Evolutionary conservation across 2,329 filamentous ascomycete species (phyloP), one percentile per base, ranked within the genome.

Genomic region (Corynespora cassiicola): DNA sequence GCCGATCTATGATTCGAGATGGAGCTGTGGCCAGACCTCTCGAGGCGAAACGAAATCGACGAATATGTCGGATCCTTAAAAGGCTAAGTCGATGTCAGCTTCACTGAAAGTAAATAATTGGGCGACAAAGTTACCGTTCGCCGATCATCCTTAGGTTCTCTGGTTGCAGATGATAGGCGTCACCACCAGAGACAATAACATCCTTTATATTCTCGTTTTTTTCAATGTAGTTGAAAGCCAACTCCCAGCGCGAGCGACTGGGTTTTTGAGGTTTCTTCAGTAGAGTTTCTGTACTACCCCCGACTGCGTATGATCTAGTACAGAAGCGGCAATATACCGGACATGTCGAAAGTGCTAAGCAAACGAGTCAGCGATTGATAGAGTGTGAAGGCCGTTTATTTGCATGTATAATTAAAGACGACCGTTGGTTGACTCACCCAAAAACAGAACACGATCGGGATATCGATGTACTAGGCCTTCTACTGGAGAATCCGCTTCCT

Each of bases 291-390:
- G 78, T 82, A 41, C 77, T 61, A 10, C 64, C 70, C 1, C 80
- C 80, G 3, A 83, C 73, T 0, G 73, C 72, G 45, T 80, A 79
- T 0, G 77, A 77, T 3, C 80, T 75, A 3, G 80, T 83, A 61
- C 80, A 83, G 54, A 73, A 82, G 39, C 71, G 66, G 60, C 80
- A 83, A 55, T 82, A 81, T 0, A 79, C 76, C 0, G 79, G 79
- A 50, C 80, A 84, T 10, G 79, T 72, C 6, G 30, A 21, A 14
- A 7, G 20, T 21, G 17, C 30, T 32, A 21, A 32, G n/a, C n/a
- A n/a, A n/a, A n/a, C n/a, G n/a, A n/a, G n/a, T n/a, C n/a, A n/a
- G n/a, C n/a, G n/a, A n/a, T n/a, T n/a, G n/a, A n/a, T n/a, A n/a
- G n/a, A n/a, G n/a, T n/a, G n/a, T n/a, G n/a, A n/a, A n/a, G n/a